Evolutionary conservation across 331 rosid species (phyloP), one percentile per base, ranked within the genome.

Genomic region (Cydonia oblonga): DNA sequence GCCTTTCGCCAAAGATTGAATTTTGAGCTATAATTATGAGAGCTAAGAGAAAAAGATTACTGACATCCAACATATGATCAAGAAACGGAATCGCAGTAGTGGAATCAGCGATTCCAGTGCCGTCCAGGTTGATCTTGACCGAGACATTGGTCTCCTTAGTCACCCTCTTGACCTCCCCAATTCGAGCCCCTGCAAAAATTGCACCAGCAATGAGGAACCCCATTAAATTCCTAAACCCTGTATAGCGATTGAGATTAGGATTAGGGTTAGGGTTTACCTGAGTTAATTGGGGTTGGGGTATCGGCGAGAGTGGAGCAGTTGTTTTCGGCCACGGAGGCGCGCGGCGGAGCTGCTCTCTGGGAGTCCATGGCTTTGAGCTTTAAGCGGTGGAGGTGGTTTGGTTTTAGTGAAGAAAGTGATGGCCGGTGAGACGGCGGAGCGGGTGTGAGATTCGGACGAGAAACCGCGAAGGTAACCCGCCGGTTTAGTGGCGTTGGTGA

Each of bases 51-150:
- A 23, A 24, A 5, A 74, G 59, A 75, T 18, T 54, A 82, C 93
- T 86, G 10, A 93, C 98, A 85, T 93, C 97, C 73, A 93, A 81
- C 98, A 93, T 91, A 73, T 93, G 98, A 83, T 93, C 96, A 73
- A 93, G 97, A 78, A 91, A 93, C 26, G 97, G 97, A 79, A 93
- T 93, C 77, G 96, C 96, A 61, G 97, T 86, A 71, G 42, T 73
- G 33, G 84, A 84, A 59, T 91, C 96, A 74, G 97, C 86, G 76
- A 91, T 33, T 57, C 97, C 96, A 68, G 86, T 70, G 54, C 98
- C 98, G 77, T 93, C 98, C 83, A 93, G 77, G 86, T 91, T 87
- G 12, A 93, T 80, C 67, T 93, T 93, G 63, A 93, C 96, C 6
- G 81, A 86, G 4, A 93, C 97, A 74, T 91, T 82, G 15, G 97